Evolutionary conservation across 805 yeast genomes (phyloP).

Genomic region (Vanderwaltozyma verrucispora): DNA sequence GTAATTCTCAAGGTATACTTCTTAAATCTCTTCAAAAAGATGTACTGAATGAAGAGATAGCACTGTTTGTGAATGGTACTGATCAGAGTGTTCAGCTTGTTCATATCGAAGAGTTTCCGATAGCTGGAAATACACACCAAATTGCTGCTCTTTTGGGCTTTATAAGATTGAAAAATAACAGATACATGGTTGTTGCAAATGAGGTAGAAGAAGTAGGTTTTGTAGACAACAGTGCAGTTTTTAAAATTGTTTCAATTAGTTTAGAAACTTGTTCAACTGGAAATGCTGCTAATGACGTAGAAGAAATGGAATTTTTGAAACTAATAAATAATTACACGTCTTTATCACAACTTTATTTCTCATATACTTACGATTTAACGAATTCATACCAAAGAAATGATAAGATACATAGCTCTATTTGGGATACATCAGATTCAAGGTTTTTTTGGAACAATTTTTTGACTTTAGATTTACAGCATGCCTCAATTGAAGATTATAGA

Average conservation of each 20-base stretch:
- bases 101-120: not conserved
- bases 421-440: conserved; percentile 46
- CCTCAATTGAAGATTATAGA: conserved; percentile 29
- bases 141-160: conserved; percentile 72
- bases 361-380: conserved; percentile 72
- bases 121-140: conserved; percentile 9
- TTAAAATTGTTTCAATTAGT: conserved; percentile 39
- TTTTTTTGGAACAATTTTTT: conserved; percentile 86
- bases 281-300: conserved; percentile 33
- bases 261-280: conserved; percentile 36
- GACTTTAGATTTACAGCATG: conserved; percentile 40
- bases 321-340: conserved; percentile 58
- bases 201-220: conserved; percentile 55
- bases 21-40: too few species aligned
- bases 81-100: not conserved
- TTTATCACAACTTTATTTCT: conserved; percentile 57
- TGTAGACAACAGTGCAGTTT: conserved; percentile 45
- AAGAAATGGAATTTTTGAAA: conserved; percentile 34
- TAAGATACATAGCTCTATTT: conserved; percentile 8
- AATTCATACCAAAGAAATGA: conserved; percentile 61
- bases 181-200: conserved; percentile 62
- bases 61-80: not conserved
- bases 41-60: not conserved
- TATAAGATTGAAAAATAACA: conserved; percentile 51
- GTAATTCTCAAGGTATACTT: not conserved